Percentiles rank a stretch among this genome's conserved stretches.
Conservation (phyloP, 768 basidiomycete genomes). For the Tubosaeta sp. region DNA sequence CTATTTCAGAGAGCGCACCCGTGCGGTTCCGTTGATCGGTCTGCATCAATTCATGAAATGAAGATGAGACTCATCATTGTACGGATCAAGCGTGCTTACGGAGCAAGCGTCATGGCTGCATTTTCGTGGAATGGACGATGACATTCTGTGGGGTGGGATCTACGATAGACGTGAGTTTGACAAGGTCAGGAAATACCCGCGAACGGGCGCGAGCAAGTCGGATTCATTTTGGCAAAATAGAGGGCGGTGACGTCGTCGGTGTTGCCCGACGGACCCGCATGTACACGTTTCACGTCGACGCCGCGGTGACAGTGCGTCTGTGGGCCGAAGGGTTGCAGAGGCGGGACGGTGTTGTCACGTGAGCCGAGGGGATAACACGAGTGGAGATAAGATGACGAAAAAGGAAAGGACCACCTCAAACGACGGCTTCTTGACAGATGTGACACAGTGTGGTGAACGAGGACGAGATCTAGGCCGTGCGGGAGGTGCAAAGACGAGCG, state of each 20-base stretch:
- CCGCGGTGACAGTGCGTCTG: background rate
- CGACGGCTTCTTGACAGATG: background rate
- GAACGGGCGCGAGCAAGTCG: no score
- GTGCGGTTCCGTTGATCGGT: no score
- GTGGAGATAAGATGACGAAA: background rate
- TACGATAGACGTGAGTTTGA: background rate
- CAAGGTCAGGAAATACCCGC: background rate
- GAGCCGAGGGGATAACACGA: slow-evolving; percentile 1
- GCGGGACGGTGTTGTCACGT: background rate
- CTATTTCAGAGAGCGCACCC: background rate
- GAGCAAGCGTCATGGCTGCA: no score
- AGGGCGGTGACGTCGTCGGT: background rate
- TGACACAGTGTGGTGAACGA: background rate
- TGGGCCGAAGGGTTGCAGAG: no score
- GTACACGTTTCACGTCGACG: background rate
- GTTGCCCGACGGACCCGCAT: no score
- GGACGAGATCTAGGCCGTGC: background rate
- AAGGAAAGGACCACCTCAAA: background rate
- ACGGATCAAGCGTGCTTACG: background rate
- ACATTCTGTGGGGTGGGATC: background rate
- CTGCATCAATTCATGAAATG: background rate
- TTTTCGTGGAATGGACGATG: no score
- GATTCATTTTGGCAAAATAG: background rate
- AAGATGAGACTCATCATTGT: background rate
- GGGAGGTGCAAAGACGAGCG: no score